Base-by-base conservation (phyloP, 2,329 filamentous ascomycete species). In the Aspergillus ruber region DNA sequence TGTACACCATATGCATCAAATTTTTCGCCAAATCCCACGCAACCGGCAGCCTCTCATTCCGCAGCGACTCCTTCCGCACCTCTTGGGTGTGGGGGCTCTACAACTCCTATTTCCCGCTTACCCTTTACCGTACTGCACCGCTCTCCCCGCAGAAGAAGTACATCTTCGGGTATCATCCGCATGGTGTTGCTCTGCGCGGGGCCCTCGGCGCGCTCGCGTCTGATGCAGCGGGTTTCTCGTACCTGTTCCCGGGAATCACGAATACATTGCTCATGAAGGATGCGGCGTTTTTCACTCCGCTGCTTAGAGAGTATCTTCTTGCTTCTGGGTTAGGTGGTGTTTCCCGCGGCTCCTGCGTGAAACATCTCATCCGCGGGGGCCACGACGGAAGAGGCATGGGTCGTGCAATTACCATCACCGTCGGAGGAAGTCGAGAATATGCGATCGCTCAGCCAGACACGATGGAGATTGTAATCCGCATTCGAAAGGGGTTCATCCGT, bases 91-190 rank as follows among this genome's bases (percentile, higher is more conserved):
- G 88, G 88, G 84, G 78, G 20, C 78, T 89, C 42, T 94, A 91
- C 61, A 86, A 85, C 25, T 84, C 80, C 5, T 95, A 95, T 72
- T 95, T 89, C 63, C 89, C 89, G 1, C 85, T 87, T 36, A 78
- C 78, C 44, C 76, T 95, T 10, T 87, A 94, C 71, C 86, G 90
- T 57, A 89, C 85, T 1, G 76, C 83, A 52, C 78, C 84, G 44
- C 78, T 95, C 5, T 79, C 84, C n/a, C 78, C 87, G 0, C 85
- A 82, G 2, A 76, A 86, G 52, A 90, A 90, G 65, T 95, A 94
- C 71, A 86, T 95, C 53, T 86, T 95, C 57, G 88, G 88, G 25
- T 94, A 94, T 64, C 89, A 95, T 58, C 89, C 89, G 0, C 89
- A 95, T 62, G 88, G 89, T 25, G 91, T 95, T 67, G 93, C 94